These are phyloP conservation scores for Stylosanthes scabra DNA, from an alignment of 331 rosid species.

Conservation along the genomic window DNA sequence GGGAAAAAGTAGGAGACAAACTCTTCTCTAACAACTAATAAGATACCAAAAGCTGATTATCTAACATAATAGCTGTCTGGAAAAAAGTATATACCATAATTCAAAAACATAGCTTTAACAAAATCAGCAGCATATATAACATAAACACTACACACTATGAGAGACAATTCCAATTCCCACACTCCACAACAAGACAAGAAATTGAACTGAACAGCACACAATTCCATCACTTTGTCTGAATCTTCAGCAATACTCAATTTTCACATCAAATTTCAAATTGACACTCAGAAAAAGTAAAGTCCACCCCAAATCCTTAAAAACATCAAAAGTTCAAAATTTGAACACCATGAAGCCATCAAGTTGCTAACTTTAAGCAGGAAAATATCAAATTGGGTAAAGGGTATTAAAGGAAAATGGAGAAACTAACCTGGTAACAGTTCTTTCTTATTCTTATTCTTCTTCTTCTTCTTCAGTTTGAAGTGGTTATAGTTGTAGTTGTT, in stretches of 20 bases:
- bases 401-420: conserved; percentile 20
- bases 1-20: conserved; percentile 47
- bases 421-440: conserved; percentile 45
- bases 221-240: conserved; percentile 55
- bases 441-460: conserved; percentile 2
- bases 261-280: conserved; percentile 40
- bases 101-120: conserved; percentile 37
- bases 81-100: conserved; percentile 18
- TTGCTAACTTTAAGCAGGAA: conserved; percentile 36
- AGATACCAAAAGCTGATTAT: conserved; percentile 55
- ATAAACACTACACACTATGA: conserved; percentile 29
- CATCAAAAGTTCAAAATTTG: conserved; percentile 53
- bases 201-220: conserved; percentile 44
- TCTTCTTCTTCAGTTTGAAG: neutral
- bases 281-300: conserved; percentile 46
- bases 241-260: conserved; percentile 61
- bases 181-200: conserved; percentile 45
- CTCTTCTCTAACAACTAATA: conserved; percentile 48
- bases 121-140: conserved; percentile 50
- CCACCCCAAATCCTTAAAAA: conserved; percentile 59
- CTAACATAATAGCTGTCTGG: conserved; percentile 45
- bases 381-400: conserved; percentile 25
- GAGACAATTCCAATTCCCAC: conserved; percentile 57
- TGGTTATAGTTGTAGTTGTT: neutral
- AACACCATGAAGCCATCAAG: conserved; percentile 18